A percentile compares a stretch with the other conserved stretches of the same genome.
Conservation (phyloP, 2,329 filamentous ascomycete species). For the Trichoderma semiorbis region DNA sequence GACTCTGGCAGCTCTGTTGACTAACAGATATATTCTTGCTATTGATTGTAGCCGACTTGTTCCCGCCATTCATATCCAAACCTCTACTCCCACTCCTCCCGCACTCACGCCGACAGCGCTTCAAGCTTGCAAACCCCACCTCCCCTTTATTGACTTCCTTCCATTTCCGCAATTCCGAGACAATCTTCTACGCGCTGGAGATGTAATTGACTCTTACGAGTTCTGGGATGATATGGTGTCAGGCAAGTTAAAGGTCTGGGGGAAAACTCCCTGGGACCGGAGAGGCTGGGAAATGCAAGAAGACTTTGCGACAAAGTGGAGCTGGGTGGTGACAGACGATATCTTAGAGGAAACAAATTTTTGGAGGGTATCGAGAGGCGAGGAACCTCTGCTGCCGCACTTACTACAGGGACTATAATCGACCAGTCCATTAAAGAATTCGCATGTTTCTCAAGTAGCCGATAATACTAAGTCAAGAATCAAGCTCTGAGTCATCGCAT, state of each 20-base stretch:
- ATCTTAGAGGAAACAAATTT: conserved; percentile 5
- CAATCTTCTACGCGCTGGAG: background rate
- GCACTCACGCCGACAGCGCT: background rate
- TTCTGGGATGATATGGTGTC: background rate
- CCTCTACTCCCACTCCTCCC: background rate
- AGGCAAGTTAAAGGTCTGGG: background rate
- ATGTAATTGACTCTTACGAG: background rate
- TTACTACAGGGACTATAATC: background rate
- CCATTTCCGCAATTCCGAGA: background rate
- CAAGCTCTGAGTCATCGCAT: background rate
- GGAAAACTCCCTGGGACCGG: conserved; percentile 1
- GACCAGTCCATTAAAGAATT: background rate
- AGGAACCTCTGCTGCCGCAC: background rate
- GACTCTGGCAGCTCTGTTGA: background rate
- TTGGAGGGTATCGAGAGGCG: conserved; percentile 3
- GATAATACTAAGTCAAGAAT: background rate
- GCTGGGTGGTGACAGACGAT: background rate
- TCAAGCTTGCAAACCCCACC: background rate
- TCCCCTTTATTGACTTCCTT: background rate
- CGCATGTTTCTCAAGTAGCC: background rate
- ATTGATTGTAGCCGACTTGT: background rate
- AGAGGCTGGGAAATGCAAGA: conserved; percentile 9
- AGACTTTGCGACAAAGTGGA: background rate
- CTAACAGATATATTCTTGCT: background rate
- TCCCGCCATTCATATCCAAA: background rate